phyloP scores from a whole-genome alignment of 257 asterid species.

The Avicennia marina region DNA sequence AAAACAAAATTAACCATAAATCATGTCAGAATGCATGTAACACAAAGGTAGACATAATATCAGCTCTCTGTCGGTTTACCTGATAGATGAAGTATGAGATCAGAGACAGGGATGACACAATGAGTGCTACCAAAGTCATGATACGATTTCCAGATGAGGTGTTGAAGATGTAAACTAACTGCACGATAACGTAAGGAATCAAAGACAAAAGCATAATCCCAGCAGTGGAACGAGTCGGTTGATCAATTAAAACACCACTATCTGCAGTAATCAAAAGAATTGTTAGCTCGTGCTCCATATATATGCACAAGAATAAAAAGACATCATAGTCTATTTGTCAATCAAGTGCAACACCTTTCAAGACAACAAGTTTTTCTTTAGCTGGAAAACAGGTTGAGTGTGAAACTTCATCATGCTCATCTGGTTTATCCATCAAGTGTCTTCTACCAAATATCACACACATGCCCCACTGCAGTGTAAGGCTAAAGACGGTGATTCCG shows the following conservation, averaged over 20 bases:
- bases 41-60: neutral
- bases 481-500: conserved; percentile 42
- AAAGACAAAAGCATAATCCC: conserved; percentile 47
- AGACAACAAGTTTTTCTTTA: conserved; percentile 13
- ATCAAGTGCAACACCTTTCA: conserved; percentile 3
- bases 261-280: neutral
- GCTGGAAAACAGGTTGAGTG: conserved; percentile 19
- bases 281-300: neutral
- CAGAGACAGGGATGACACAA: conserved; percentile 27
- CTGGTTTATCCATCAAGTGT: conserved; percentile 18
- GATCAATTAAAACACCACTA: conserved; percentile 1
- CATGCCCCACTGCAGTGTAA: conserved; percentile 46
- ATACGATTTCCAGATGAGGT: conserved; percentile 21
- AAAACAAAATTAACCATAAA: neutral
- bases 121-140: conserved; percentile 33
- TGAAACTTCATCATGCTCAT: neutral
- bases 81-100: conserved; percentile 36
- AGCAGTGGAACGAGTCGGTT: neutral
- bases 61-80: conserved; percentile 18
- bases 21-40: neutral
- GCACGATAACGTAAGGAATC: conserved; percentile 43
- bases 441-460: conserved; percentile 34
- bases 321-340: no score
- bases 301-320: no score
- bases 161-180: conserved; percentile 25